Evolutionary conservation across 148 eudicot species (phyloP).

Genomic region (Talinum fruticosum): DNA sequence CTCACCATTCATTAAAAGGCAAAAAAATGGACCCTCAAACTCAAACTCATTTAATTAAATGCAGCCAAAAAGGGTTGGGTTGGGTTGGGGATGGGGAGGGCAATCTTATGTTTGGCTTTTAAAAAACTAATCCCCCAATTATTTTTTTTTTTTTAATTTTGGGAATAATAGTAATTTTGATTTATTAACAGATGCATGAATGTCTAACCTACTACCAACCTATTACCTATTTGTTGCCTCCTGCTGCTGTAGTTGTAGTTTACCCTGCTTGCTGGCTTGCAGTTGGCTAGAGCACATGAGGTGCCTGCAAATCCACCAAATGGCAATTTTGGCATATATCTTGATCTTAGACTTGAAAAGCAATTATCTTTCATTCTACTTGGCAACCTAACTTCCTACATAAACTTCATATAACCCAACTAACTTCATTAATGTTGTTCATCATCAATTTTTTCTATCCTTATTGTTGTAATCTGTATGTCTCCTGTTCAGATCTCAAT

Average conservation of each 20-base stretch:
- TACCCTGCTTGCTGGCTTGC: too few species aligned
- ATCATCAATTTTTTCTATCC: too few species aligned
- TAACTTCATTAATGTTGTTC: background rate
- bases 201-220: conserved; percentile 26
- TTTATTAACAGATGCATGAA: conserved; percentile 21
- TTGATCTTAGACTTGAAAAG: background rate
- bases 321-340: background rate
- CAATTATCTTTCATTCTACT: background rate
- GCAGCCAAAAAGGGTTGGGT: conserved; percentile 13
- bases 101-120: background rate
- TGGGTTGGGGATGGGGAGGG: conserved; percentile 7
- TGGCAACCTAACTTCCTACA: background rate
- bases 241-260: background rate
- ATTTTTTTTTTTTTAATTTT: background rate
- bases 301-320: background rate
- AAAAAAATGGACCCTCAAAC: conserved; percentile 1
- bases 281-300: conserved; percentile 5
- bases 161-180: background rate
- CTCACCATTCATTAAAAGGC: background rate
- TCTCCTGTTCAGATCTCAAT: too few species aligned
- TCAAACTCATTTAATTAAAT: conserved; percentile 1
- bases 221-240: conserved; percentile 14
- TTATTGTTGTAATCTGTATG: too few species aligned
- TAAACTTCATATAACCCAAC: background rate
- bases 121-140: background rate